Evolutionary conservation across 805 yeast species (phyloP), one percentile per base, ranked within the genome.

Genomic region (Candida oleophila): DNA sequence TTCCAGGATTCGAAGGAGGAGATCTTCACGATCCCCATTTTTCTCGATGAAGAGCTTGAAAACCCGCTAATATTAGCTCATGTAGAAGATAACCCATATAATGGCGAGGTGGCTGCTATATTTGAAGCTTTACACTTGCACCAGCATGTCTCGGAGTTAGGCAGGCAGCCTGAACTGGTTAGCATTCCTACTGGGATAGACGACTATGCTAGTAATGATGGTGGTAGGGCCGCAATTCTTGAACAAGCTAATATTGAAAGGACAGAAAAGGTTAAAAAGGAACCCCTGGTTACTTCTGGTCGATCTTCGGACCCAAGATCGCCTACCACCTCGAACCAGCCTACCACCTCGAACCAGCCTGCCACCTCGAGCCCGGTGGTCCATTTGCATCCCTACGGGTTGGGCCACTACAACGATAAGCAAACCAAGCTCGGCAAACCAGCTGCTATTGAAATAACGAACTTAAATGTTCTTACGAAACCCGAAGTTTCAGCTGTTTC

Each of bases 381-480:
- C 22, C 33, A 38, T 12, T 28, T 4, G 43, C 40, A 33, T 41
- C 38, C 35, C 16, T 12, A 22, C 18, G 45, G 9, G 25, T 32
- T 35, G 15, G 18, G 22, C 7, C 45, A 28, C 21, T 46, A 59
- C 16, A 50, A 49, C 20, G 38, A 50, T 33, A 53, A 57, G 37
- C 47, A 66, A 14, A 56, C 60, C 14, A 63, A 55, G 22, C 66
- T 71, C 30, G 30, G 30, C 5, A 25, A 25, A 25, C 30, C 30
- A 3, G 70, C 74, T 2, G 56, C 59, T 8, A 55, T 65, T 1
- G 54, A 61, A 8, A 58, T 68, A 3, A 62, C 68, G 15, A 61
- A 56, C 30, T 61, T 71, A 22, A 68, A 66, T 46, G 72, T 71
- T 4, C 49, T 61, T n/a, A 61, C 72, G 2, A 59, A 56, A 38